Percentiles rank a stretch among this genome's conserved stretches.
phyloP scores from a whole-genome alignment of 257 asterid genomes.

The Agastache rugosa region DNA sequence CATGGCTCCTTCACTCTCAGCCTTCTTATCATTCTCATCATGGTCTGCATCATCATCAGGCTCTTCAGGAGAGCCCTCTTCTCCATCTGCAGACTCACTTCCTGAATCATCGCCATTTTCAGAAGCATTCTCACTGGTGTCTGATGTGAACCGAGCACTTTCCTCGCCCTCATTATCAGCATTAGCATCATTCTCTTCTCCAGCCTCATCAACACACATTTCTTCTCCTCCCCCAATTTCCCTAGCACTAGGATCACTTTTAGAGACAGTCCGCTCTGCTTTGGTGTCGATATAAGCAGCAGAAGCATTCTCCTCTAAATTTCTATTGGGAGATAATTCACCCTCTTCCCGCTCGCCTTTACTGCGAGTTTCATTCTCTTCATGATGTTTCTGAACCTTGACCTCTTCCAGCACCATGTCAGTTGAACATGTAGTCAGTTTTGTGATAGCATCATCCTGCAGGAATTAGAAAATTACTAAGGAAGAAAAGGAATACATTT shows the following conservation, averaged over 20 bases:
- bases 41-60: slow-evolving; percentile 66
- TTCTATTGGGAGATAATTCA: slow-evolving; percentile 71
- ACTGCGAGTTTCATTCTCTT: slow-evolving; percentile 44
- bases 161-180: slow-evolving; percentile 62
- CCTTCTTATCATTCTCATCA: slow-evolving; percentile 64
- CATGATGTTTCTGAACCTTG: slow-evolving; percentile 42
- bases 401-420: slow-evolving; percentile 42
- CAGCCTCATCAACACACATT: slow-evolving; percentile 39
- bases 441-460: slow-evolving; percentile 54
- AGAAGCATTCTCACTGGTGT: slow-evolving; percentile 71
- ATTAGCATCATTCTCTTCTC: slow-evolving; percentile 60
- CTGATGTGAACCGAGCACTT: slow-evolving; percentile 71
- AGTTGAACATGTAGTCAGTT: slow-evolving; percentile 43
- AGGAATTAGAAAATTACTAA: slow-evolving; percentile 34
- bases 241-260: slow-evolving; percentile 42
- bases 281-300: slow-evolving; percentile 43
- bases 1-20: slow-evolving; percentile 69
- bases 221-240: slow-evolving; percentile 44
- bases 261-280: slow-evolving; percentile 43
- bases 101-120: slow-evolving; percentile 72
- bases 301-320: slow-evolving; percentile 51
- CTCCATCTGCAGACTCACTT: slow-evolving; percentile 80
- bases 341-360: slow-evolving; percentile 76
- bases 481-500: neutral
- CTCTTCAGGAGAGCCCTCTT: slow-evolving; percentile 69